Conservation (phyloP, 2,329 filamentous ascomycete species). For the Penicillium oxalicum region DNA sequence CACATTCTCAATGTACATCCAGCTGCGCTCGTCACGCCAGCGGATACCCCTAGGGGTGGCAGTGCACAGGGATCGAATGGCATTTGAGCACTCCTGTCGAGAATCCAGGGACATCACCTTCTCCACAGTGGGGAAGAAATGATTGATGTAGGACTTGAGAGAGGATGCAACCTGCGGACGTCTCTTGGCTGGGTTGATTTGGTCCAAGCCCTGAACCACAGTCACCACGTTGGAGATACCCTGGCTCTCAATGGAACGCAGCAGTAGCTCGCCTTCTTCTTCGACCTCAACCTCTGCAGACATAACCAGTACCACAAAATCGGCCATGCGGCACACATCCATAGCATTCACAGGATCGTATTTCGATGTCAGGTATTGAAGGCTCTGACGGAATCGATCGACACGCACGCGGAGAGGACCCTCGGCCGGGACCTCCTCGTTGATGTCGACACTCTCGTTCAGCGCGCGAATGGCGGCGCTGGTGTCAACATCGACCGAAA, state of each 20-base stretch:
- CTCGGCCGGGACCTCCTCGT: conserved; percentile 56
- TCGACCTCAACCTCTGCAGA: conserved; percentile 74
- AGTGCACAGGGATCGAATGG: conserved; percentile 85
- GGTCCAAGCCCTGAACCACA: conserved; percentile 71
- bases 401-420: conserved; percentile 61
- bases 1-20: conserved; percentile 85
- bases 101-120: conserved; percentile 86
- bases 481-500: conserved; percentile 68
- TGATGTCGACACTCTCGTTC: conserved; percentile 73
- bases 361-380: conserved; percentile 74
- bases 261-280: conserved; percentile 72
- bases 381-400: conserved; percentile 89
- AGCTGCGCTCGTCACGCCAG: conserved; percentile 92
- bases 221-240: conserved; percentile 90
- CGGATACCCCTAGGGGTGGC: conserved; percentile 88
- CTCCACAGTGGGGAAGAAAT: conserved; percentile 89
- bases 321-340: conserved; percentile 80
- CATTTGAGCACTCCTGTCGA: conserved; percentile 82
- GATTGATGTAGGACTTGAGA: conserved; percentile 84
- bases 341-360: conserved; percentile 70
- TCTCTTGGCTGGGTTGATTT: conserved; percentile 72
- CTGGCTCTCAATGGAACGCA: conserved; percentile 85
- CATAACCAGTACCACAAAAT: conserved; percentile 83
- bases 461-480: conserved; percentile 62
- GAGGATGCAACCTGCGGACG: conserved; percentile 70